Conservation (phyloP, 2,329 filamentous ascomycete genomes). For the Diaporthe batatas region DNA sequence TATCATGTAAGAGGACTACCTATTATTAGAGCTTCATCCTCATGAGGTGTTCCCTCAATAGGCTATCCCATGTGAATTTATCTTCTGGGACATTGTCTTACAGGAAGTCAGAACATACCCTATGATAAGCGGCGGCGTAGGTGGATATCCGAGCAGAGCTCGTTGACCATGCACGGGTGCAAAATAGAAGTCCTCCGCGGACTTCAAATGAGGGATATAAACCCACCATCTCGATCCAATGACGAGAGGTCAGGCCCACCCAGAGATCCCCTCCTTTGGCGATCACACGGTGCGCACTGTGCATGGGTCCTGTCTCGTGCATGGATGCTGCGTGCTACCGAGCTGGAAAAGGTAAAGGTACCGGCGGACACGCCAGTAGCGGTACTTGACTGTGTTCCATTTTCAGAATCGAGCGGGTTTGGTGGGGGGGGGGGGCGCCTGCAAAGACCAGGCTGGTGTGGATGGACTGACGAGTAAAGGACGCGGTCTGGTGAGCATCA, state of each 20-base stretch:
- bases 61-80: no score
- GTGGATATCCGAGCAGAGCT: no score
- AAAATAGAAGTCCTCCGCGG: background rate
- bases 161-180: slow-evolving; percentile 1
- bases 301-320: slow-evolving; percentile 14
- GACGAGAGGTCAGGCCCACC: background rate
- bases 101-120: no score
- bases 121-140: no score
- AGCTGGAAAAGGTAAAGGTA: slow-evolving; percentile 5
- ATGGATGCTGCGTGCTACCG: background rate
- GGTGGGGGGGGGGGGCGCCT: background rate
- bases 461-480: background rate
- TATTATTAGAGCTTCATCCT: no score
- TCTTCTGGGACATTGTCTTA: no score
- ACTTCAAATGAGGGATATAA: background rate
- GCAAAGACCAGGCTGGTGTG: background rate
- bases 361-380: background rate
- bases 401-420: background rate
- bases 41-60: no score
- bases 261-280: background rate
- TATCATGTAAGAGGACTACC: no score
- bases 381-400: background rate
- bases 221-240: background rate
- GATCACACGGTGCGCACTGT: background rate
- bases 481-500: background rate